Conservation (phyloP, 371 early-diverging fungal genomes). For the Parasitella parasitica region DNA sequence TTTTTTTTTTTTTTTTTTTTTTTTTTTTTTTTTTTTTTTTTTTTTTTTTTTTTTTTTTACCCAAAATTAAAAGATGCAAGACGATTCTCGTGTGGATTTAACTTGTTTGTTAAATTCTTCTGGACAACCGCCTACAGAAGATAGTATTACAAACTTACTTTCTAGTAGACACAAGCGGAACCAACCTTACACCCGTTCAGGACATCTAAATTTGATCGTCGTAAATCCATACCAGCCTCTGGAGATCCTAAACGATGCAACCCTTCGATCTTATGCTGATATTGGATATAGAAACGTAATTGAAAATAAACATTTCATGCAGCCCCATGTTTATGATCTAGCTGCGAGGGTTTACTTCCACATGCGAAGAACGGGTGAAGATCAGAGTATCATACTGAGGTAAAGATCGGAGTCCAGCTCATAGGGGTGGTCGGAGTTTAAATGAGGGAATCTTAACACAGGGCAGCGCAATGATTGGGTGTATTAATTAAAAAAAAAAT, state of each 20-base stretch:
- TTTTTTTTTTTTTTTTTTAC: not conserved
- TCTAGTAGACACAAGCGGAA: slow-evolving; percentile 55
- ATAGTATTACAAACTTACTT: slow-evolving; percentile 55
- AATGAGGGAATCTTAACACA: slow-evolving; percentile 1
- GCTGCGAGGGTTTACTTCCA: slow-evolving; percentile 70
- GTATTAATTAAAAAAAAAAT: slow-evolving; percentile 17
- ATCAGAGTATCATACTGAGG: slow-evolving; percentile 76
- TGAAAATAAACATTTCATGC: slow-evolving; percentile 42
- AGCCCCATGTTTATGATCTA: slow-evolving; percentile 64
- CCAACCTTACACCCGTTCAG: slow-evolving; percentile 60
- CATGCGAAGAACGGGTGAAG: slow-evolving; percentile 84
- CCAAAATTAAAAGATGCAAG: slow-evolving; percentile 35
- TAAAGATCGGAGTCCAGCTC: slow-evolving; percentile 32
- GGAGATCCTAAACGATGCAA: slow-evolving; percentile 55
- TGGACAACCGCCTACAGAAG: slow-evolving; percentile 53
- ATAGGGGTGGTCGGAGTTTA: not conserved
- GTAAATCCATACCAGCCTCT: slow-evolving; percentile 60
- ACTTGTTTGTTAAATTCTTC: slow-evolving; percentile 33
- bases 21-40: not conserved
- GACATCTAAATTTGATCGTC: slow-evolving; percentile 56
- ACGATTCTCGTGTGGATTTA: slow-evolving; percentile 50
- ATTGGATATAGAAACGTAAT: slow-evolving; percentile 50
- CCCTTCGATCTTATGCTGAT: slow-evolving; percentile 56
- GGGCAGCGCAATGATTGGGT: slow-evolving; percentile 22
- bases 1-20: not conserved